These are phyloP conservation scores for Malania oleifera DNA, from an alignment of 164 flowering plant genomes.

Conservation along the genomic window DNA sequence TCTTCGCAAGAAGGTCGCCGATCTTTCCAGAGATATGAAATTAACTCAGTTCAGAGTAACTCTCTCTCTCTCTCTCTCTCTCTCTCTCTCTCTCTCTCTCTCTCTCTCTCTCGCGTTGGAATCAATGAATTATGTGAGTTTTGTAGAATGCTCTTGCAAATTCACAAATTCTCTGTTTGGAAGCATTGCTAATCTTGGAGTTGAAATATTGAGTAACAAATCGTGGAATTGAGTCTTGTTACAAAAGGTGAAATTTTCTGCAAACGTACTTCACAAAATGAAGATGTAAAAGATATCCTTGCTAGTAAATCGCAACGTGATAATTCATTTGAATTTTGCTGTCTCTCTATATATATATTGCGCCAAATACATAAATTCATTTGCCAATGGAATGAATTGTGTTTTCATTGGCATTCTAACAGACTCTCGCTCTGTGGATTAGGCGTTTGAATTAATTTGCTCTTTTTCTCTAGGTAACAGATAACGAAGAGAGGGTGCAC, in stretches of 20 bases:
- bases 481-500: slow-evolving; percentile 50
- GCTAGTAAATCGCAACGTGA: too few relatives aligned
- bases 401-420: too few relatives aligned
- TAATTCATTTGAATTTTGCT: too few relatives aligned
- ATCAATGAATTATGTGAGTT: not conserved
- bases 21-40: slow-evolving; percentile 52
- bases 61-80: not conserved
- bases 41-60: slow-evolving; percentile 40
- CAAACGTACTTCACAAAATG: too few relatives aligned
- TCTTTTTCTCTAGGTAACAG: slow-evolving; percentile 51
- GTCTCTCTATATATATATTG: too few relatives aligned
- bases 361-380: not conserved
- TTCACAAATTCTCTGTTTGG: too few relatives aligned
- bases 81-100: not conserved
- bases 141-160: too few relatives aligned
- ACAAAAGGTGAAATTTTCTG: too few relatives aligned
- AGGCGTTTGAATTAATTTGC: not conserved
- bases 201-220: too few relatives aligned
- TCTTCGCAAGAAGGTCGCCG: slow-evolving; percentile 35
- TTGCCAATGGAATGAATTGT: not conserved
- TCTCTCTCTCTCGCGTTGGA: not conserved
- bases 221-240: too few relatives aligned
- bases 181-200: too few relatives aligned
- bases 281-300: too few relatives aligned
- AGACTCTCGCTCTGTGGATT: not conserved